phyloP scores from a whole-genome alignment of 495 filamentous ascomycete genomes.

The Neurospora sp. region DNA sequence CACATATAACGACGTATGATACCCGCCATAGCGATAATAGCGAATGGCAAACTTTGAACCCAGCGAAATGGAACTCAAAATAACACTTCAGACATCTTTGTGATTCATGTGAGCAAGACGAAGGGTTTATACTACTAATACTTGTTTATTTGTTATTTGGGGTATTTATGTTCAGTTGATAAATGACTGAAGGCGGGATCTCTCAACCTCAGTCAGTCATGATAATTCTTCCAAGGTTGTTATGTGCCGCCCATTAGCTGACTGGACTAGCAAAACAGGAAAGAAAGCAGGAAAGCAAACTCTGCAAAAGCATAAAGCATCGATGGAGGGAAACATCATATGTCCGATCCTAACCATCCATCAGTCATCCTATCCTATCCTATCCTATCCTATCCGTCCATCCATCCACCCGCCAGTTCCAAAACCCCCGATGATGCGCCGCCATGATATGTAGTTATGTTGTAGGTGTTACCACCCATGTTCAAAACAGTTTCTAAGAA shows the following conservation, averaged over 20 bases:
- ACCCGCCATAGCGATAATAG: too few relatives aligned
- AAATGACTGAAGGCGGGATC: neutral
- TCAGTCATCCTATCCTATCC: neutral
- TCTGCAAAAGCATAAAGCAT: too few relatives aligned
- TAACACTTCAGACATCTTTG: too few relatives aligned
- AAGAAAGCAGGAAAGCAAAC: too few relatives aligned
- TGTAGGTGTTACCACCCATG: neutral
- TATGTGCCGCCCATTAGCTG: neutral
- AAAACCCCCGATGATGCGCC: neutral
- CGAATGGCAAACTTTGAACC: too few relatives aligned
- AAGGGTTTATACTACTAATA: neutral
- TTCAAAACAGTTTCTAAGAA: neutral
- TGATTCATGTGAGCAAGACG: too few relatives aligned
- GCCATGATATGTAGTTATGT: neutral
- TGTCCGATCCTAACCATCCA: too few relatives aligned
- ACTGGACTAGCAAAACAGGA: neutral
- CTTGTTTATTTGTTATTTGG: neutral
- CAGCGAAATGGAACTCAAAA: too few relatives aligned
- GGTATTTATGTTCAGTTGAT: neutral
- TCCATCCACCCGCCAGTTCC: neutral
- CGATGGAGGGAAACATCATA: too few relatives aligned
- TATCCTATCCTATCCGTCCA: neutral
- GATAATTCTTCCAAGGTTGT: neutral
- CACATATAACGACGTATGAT: too few relatives aligned
- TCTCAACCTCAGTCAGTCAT: neutral